Conservation (phyloP, 225 moss, liverwort and hornwort species). For the Sphagnum contortum region DNA sequence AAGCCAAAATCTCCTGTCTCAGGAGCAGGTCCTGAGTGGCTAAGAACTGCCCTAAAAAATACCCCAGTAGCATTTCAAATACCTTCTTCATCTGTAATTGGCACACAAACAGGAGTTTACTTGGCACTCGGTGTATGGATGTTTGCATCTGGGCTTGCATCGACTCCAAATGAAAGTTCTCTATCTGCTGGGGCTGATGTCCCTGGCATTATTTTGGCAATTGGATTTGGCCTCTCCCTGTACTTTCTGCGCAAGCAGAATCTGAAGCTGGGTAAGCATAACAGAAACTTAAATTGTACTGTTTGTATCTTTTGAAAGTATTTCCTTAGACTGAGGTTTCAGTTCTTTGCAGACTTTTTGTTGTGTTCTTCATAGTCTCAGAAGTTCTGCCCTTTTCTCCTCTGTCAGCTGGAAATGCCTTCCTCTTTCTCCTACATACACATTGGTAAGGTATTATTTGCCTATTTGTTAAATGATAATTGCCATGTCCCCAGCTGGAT, state of each 20-base stretch:
- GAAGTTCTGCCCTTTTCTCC: no score
- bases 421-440: no score
- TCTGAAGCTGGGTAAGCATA: conserved; percentile 61
- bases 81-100: conserved; percentile 46
- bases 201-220: conserved; percentile 73
- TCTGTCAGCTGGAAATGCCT: no score
- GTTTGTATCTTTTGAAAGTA: no score
- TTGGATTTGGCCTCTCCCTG: conserved; percentile 70
- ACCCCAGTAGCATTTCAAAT: conserved; percentile 55
- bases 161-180: conserved; percentile 37
- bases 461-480: no score
- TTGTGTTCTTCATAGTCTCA: no score
- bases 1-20: conserved; percentile 46
- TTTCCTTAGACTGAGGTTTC: no score
- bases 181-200: conserved; percentile 53
- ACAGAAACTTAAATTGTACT: no score
- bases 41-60: conserved; percentile 56
- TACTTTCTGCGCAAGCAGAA: conserved; percentile 83
- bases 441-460: no score
- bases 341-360: no score
- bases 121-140: conserved; percentile 57
- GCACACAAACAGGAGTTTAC: conserved; percentile 63
- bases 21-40: conserved; percentile 65
- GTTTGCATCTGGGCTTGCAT: conserved; percentile 53
- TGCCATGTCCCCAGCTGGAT: no score